Evolutionary conservation across 2,329 filamentous ascomycete species (phyloP).

Genomic region (Orbilia brochopaga): DNA sequence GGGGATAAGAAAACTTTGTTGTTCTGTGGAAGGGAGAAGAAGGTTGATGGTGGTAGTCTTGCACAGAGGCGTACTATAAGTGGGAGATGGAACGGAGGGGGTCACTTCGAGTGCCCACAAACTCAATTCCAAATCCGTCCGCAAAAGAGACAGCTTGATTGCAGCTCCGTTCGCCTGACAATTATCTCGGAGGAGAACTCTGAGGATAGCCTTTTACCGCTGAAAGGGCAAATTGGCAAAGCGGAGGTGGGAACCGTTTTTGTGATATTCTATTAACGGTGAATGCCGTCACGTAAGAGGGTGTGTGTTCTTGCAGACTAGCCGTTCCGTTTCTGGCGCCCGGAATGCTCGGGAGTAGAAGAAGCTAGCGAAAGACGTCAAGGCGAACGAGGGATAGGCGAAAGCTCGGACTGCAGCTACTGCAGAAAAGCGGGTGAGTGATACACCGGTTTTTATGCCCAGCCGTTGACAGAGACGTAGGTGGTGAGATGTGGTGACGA

Average conservation of each 20-base stretch:
- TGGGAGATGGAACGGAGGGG: background rate
- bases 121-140: conserved; percentile 43
- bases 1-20: conserved; percentile 9
- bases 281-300: background rate
- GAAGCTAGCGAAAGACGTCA: background rate
- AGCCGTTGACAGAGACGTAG: background rate
- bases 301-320: background rate
- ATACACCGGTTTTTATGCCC: too few relatives aligned
- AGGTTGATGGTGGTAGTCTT: conserved; percentile 12
- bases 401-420: background rate
- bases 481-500: background rate
- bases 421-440: too few relatives aligned
- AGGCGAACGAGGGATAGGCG: background rate
- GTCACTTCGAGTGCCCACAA: conserved; percentile 6
- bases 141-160: conserved; percentile 1
- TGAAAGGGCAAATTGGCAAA: conserved; percentile 31
- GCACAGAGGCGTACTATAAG: background rate
- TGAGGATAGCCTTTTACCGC: too few relatives aligned
- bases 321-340: conserved; percentile 29
- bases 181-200: too few relatives aligned
- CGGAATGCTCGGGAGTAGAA: background rate
- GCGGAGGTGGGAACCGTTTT: conserved; percentile 26
- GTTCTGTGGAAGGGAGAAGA: background rate
- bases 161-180: background rate
- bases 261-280: background rate